Conservation (phyloP, 1,284 basidiomycete species). For the Irpex sp. region DNA sequence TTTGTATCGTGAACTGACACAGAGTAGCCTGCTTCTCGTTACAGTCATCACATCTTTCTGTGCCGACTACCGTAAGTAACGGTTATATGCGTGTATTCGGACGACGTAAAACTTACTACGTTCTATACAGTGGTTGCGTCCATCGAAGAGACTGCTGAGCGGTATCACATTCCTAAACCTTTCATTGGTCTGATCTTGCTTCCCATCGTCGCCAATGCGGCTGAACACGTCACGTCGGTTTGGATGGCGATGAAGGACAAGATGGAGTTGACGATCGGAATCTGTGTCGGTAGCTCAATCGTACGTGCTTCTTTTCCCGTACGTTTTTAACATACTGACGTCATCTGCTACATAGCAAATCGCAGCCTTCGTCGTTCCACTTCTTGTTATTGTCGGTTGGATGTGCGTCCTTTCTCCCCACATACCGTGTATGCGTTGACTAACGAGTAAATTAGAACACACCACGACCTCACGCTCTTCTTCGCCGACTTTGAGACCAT, state of each 20-base stretch:
- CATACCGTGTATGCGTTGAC: not conserved
- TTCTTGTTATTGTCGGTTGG: slow-evolving; percentile 84
- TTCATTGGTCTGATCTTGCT: slow-evolving; percentile 78
- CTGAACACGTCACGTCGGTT: slow-evolving; percentile 79
- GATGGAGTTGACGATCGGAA: slow-evolving; percentile 85
- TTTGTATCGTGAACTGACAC: not conserved
- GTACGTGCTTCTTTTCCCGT: slow-evolving; percentile 37
- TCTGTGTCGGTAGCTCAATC: slow-evolving; percentile 89
- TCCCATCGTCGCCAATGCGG: slow-evolving; percentile 75
- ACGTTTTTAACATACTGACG: not conserved
- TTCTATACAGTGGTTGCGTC: slow-evolving; percentile 70
- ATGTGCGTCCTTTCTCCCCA: slow-evolving; percentile 39
- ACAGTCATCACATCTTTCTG: slow-evolving; percentile 85
- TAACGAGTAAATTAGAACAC: slow-evolving; percentile 40
- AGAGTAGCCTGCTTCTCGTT: slow-evolving; percentile 51
- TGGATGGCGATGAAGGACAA: slow-evolving; percentile 91
- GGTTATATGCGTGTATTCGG: not conserved
- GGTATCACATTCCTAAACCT: slow-evolving; percentile 78
- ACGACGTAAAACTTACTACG: not conserved
- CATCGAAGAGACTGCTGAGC: slow-evolving; percentile 83
- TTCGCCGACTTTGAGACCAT: slow-evolving; percentile 86
- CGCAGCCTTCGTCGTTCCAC: slow-evolving; percentile 81
- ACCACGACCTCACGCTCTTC: slow-evolving; percentile 79
- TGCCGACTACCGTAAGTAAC: slow-evolving; percentile 67
- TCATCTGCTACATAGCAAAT: slow-evolving; percentile 63